Evolutionary conservation across 2,329 filamentous ascomycete species (phyloP), one percentile per base, ranked within the genome.

Genomic region (Monosporascus sp.): DNA sequence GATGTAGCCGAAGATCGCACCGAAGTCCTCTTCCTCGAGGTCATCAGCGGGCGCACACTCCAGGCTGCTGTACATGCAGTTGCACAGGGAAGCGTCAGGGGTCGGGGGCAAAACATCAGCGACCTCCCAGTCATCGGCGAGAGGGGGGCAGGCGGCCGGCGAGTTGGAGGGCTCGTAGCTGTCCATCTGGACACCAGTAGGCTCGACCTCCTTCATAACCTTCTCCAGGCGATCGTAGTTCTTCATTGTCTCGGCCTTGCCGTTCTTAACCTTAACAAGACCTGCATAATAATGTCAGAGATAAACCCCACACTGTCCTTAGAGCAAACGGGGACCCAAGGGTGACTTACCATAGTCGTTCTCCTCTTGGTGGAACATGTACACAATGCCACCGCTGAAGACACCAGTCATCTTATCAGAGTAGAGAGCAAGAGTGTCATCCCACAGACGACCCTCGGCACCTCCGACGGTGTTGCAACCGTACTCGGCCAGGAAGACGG

Each of bases 401-500:
- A 90, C 85, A 44, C 70, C 67, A 44, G 80, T 83, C 88, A 92
- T 92, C 64, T 89, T 61, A 48, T 71, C 58, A 50, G 87, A 83
- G 70, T 83, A 91, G 20, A 92, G 78, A 54, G 84, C 80, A 24
- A 72, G 72, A 27, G 89, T 86, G 61, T 91, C 88, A 49, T 82
- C 85, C 75, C 90, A 92, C 40, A 73, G 69, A 71, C 88, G 86
- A 48, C 85, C 85, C 56, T 78, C 72, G 35, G 68, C 68, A 44
- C 72, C 72, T 35, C 61, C 62, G 14, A 67, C 56, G 73, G 77
- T 52, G 74, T 89, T 91, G 82, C 88, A 92, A 59, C 88, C 88
- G 66, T 91, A 91, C 70, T 92, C 88, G 55, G 88, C 88, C 71
- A 91, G 91, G 80, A 91, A 91, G 59, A 86, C 84, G 31, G 88